These are phyloP conservation scores for Aphanomyces euteiches DNA, from an alignment of 352 stramenopile genomes.

Conservation along the genomic window DNA sequence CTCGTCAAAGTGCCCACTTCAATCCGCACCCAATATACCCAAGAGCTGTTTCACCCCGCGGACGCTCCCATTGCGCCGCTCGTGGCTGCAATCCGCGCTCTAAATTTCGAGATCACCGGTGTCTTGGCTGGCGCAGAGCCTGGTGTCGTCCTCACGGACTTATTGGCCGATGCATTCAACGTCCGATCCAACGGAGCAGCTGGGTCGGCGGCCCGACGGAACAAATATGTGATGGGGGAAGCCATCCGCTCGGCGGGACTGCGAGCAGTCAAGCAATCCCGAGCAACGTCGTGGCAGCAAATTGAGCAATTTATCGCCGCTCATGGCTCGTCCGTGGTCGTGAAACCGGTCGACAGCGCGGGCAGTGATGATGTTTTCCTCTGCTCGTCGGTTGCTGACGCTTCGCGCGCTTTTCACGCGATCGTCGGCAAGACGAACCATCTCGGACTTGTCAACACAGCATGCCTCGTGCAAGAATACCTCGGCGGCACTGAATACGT, in stretches of 20 bases:
- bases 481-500: slow-evolving; percentile 76
- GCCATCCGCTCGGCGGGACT: slow-evolving; percentile 33
- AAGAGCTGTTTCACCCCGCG: not conserved
- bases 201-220: slow-evolving; percentile 42
- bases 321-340: slow-evolving; percentile 23
- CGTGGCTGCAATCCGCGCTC: not conserved
- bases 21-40: not conserved
- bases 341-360: slow-evolving; percentile 73
- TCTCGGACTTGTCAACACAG: slow-evolving; percentile 44
- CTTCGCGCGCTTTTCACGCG: slow-evolving; percentile 50
- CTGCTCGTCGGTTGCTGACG: slow-evolving; percentile 51
- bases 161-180: slow-evolving; percentile 50
- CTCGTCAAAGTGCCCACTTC: not conserved
- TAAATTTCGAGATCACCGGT: slow-evolving; percentile 37
- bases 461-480: slow-evolving; percentile 71
- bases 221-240: slow-evolving; percentile 44
- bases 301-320: slow-evolving; percentile 38
- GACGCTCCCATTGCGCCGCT: not conserved
- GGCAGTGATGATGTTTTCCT: slow-evolving; percentile 77
- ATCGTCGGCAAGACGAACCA: slow-evolving; percentile 45
- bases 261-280: slow-evolving; percentile 37
- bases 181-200: slow-evolving; percentile 48
- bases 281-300: slow-evolving; percentile 31
- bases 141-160: slow-evolving; percentile 62
- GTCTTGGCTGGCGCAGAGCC: slow-evolving; percentile 68